Evolutionary conservation across 495 filamentous ascomycete genomes (phyloP).

Genomic region (Neurospora cerealis): DNA sequence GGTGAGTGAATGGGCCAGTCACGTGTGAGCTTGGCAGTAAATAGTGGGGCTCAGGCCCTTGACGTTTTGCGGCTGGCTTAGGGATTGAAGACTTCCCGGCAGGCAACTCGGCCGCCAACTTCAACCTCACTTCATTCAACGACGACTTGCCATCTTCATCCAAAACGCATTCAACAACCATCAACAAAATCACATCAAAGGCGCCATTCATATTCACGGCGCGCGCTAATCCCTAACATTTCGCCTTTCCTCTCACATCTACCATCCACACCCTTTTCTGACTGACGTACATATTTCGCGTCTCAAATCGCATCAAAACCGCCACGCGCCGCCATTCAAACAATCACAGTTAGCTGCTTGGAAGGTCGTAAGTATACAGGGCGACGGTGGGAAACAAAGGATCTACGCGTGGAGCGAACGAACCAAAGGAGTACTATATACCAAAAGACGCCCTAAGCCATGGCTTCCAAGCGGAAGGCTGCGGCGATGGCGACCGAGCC

Average conservation of each 20-base stretch:
- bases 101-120: not conserved
- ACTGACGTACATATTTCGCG: not conserved
- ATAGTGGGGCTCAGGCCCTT: not conserved
- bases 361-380: not conserved
- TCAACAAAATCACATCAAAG: not conserved
- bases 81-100: not conserved
- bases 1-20: not conserved
- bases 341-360: not conserved
- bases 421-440: not conserved
- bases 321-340: not conserved
- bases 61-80: not conserved
- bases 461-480: constrained; percentile 71
- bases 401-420: not conserved
- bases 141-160: not conserved
- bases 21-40: not conserved
- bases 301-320: not conserved
- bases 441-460: constrained; percentile 18
- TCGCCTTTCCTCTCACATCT: rapidly evolving
- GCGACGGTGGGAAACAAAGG: not conserved
- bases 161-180: not conserved
- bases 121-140: not conserved
- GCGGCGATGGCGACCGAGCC: constrained; percentile 51
- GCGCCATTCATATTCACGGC: not conserved
- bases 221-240: not conserved
- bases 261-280: not conserved